phyloP scores from a whole-genome alignment of 768 basidiomycete genomes.

The Boletus speciosus region DNA sequence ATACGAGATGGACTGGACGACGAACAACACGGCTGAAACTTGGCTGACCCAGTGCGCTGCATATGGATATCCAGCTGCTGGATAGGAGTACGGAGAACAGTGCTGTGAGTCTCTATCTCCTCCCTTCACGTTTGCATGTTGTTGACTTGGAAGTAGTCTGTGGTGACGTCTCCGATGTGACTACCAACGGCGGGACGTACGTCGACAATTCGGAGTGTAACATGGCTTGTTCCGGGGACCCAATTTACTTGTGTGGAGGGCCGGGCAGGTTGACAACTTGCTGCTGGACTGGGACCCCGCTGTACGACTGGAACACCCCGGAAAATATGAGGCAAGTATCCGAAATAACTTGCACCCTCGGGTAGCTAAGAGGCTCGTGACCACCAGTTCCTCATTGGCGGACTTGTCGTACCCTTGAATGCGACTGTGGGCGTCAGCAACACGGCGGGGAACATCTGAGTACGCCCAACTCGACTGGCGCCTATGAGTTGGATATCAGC shows the following conservation, averaged over 20 bases:
- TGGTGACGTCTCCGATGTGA: slow-evolving; percentile 60
- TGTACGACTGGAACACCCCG: slow-evolving; percentile 66
- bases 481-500: slow-evolving; percentile 71
- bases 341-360: neutral
- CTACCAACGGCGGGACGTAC: slow-evolving; percentile 30
- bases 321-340: slow-evolving; percentile 56
- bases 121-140: neutral
- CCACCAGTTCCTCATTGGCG: slow-evolving; percentile 45
- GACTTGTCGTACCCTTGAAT: slow-evolving; percentile 68
- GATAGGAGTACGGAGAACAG: slow-evolving; percentile 65
- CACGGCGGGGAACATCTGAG: slow-evolving; percentile 64
- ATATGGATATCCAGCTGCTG: slow-evolving; percentile 70
- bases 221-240: slow-evolving; percentile 66
- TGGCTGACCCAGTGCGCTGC: slow-evolving; percentile 68
- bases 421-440: slow-evolving; percentile 77
- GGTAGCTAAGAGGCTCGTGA: neutral
- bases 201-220: slow-evolving; percentile 39
- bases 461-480: slow-evolving; percentile 65
- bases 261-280: slow-evolving; percentile 52
- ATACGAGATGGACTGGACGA: slow-evolving; percentile 53
- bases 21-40: slow-evolving; percentile 59
- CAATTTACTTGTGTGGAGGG: slow-evolving; percentile 65
- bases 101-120: slow-evolving; percentile 57
- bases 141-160: slow-evolving; percentile 45
- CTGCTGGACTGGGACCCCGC: slow-evolving; percentile 43